Percentiles rank a stretch among this genome's conserved stretches.
Evolutionary conservation across 768 basidiomycete species (phyloP).

Genomic region (Suillus plorans): DNA sequence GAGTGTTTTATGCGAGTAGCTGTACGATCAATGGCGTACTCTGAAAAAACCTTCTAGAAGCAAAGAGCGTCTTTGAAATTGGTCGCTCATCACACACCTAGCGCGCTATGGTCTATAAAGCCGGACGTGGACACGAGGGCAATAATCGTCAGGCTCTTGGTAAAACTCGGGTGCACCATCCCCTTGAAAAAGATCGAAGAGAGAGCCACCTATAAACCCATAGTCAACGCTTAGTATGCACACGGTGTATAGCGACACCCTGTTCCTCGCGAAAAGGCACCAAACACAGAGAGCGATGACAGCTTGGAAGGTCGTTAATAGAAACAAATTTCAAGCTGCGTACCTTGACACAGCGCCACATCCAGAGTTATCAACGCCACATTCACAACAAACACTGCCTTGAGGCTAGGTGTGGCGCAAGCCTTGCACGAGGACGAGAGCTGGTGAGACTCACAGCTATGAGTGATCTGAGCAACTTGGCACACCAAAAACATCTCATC

Average conservation of each 20-base stretch:
- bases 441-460: conserved; percentile 5
- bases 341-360: conserved; percentile 11
- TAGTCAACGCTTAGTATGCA: neutral
- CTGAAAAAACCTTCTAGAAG: conserved; percentile 6
- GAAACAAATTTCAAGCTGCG: neutral
- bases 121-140: neutral
- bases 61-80: conserved; percentile 2
- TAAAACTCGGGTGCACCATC: neutral
- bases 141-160: neutral
- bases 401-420: neutral
- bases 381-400: neutral
- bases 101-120: conserved; percentile 5
- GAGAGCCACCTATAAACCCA: neutral
- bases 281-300: conserved; percentile 13
- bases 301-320: neutral
- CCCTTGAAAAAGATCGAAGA: conserved; percentile 1
- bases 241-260: neutral
- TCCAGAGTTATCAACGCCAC: neutral
- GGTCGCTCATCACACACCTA: conserved; percentile 6
- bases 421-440: neutral
- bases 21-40: conserved; percentile 1
- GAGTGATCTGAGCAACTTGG: neutral
- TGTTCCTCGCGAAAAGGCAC: conserved; percentile 10
- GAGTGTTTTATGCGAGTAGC: neutral
- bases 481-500: neutral